Conservation (phyloP, 352 stramenopile genomes). For the Globisporangium solare region DNA sequence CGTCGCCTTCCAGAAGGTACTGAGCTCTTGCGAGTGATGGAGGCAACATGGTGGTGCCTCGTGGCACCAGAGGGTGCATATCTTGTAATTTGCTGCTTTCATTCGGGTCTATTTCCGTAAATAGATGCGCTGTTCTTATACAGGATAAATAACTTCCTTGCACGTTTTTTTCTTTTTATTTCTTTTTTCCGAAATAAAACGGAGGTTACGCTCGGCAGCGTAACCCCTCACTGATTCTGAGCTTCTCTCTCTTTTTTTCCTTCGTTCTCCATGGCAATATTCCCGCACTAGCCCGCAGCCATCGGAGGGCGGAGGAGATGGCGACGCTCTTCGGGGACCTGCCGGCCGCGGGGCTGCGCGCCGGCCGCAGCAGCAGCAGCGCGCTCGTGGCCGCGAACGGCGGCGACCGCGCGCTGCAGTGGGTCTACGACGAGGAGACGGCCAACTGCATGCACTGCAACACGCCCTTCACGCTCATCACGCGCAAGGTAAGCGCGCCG, state of each 20-base stretch:
- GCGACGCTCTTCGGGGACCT: slow-evolving; percentile 69
- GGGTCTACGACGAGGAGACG: slow-evolving; percentile 83
- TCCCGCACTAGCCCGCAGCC: not conserved
- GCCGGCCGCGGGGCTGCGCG: slow-evolving; percentile 49
- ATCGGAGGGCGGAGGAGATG: slow-evolving; percentile 24
- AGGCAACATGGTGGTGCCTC: slow-evolving; percentile 4
- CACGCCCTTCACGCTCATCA: slow-evolving; percentile 76
- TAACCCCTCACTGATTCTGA: too few species aligned
- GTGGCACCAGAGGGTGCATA: not conserved
- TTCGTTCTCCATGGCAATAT: not conserved
- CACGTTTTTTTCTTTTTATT: too few species aligned
- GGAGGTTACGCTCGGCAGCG: too few species aligned
- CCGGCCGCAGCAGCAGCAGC: slow-evolving; percentile 24
- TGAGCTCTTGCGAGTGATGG: slow-evolving; percentile 13
- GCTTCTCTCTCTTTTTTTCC: too few species aligned
- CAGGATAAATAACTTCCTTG: too few species aligned
- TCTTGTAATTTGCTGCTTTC: not conserved
- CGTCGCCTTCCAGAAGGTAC: not conserved
- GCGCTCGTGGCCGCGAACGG: slow-evolving; percentile 25
- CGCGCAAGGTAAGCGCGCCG: slow-evolving; percentile 52
- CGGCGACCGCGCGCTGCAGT: slow-evolving; percentile 62
- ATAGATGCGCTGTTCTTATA: not conserved
- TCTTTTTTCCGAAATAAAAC: too few species aligned
- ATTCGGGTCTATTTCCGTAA: too few species aligned
- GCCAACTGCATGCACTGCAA: slow-evolving; percentile 88